These are phyloP conservation scores for Chaetomium strumarium DNA, from an alignment of 2,329 filamentous ascomycete species.

Conservation along the genomic window DNA sequence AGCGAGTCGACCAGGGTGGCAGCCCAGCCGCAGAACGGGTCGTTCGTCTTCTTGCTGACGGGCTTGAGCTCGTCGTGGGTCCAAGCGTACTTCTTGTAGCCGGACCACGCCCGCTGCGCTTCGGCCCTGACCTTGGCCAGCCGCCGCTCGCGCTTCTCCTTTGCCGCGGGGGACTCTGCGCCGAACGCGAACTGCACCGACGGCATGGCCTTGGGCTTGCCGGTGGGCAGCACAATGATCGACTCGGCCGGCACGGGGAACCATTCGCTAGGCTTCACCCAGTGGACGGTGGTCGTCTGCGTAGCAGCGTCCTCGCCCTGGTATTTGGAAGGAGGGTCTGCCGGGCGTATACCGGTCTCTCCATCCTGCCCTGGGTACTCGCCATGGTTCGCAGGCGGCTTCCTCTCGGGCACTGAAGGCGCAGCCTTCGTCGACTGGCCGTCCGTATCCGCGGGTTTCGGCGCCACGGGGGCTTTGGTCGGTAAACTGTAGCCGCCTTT, in stretches of 20 bases:
- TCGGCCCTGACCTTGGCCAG: conserved; percentile 64
- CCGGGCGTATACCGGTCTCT: conserved; percentile 8
- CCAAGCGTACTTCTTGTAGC: conserved; percentile 76
- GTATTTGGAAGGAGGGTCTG: conserved; percentile 2
- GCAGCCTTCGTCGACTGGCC: conserved; percentile 20
- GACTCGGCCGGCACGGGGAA: conserved; percentile 69
- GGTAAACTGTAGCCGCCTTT: conserved; percentile 27
- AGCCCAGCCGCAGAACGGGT: conserved; percentile 89
- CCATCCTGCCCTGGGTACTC: conserved; percentile 23
- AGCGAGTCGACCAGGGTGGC: conserved; percentile 78
- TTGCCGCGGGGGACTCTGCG: conserved; percentile 55
- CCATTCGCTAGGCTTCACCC: conserved; percentile 67
- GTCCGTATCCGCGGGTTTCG: no score
- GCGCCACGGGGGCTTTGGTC: conserved; percentile 16
- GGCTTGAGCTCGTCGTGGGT: conserved; percentile 81
- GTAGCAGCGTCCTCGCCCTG: conserved; percentile 22
- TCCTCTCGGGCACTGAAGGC: conserved; percentile 29
- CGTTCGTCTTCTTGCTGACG: conserved; percentile 57
- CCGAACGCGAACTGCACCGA: conserved; percentile 69
- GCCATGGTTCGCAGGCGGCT: conserved; percentile 22
- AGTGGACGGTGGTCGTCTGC: conserved; percentile 48
- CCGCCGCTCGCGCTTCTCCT: conserved; percentile 58
- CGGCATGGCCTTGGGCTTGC: conserved; percentile 62
- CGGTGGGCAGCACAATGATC: conserved; percentile 70
- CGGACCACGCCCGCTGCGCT: conserved; percentile 72